These are phyloP conservation scores for Aspergillus sp. DNA, from an alignment of 2,329 filamentous ascomycete genomes.

Conservation along the genomic window DNA sequence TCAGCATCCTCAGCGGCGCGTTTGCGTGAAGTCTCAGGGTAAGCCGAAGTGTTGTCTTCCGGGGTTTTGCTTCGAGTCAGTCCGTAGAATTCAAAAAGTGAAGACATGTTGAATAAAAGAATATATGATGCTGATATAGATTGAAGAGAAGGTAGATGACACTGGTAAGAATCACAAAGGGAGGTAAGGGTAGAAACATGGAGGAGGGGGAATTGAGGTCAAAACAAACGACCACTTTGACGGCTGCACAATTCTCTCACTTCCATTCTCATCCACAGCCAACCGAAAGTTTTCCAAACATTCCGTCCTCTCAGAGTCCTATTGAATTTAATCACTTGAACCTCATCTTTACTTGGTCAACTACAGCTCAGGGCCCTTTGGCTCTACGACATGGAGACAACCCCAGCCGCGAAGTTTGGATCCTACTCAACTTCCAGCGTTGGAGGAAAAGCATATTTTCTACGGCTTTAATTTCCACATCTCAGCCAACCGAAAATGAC, in stretches of 20 bases:
- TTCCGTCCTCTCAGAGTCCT: not conserved
- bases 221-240: not conserved
- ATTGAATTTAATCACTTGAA: too few species aligned
- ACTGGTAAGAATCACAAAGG: not conserved
- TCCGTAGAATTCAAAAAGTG: not conserved
- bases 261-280: not conserved
- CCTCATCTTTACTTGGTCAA: too few species aligned
- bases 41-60: not conserved
- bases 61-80: too few species aligned
- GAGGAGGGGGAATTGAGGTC: not conserved
- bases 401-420: too few species aligned
- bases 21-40: not conserved
- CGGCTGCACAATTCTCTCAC: not conserved
- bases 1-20: not conserved
- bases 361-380: too few species aligned
- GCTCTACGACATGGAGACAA: too few species aligned
- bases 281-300: not conserved
- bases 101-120: not conserved
- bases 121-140: too few species aligned
- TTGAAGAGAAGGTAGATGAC: not conserved
- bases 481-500: too few species aligned
- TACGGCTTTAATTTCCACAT: too few species aligned
- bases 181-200: not conserved
- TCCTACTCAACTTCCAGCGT: too few species aligned
- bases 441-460: too few species aligned